A percentile compares a stretch with the other conserved stretches of the same genome.
Evolutionary conservation across 208 protist genomes (phyloP).

Genomic region (Leishmania major): DNA sequence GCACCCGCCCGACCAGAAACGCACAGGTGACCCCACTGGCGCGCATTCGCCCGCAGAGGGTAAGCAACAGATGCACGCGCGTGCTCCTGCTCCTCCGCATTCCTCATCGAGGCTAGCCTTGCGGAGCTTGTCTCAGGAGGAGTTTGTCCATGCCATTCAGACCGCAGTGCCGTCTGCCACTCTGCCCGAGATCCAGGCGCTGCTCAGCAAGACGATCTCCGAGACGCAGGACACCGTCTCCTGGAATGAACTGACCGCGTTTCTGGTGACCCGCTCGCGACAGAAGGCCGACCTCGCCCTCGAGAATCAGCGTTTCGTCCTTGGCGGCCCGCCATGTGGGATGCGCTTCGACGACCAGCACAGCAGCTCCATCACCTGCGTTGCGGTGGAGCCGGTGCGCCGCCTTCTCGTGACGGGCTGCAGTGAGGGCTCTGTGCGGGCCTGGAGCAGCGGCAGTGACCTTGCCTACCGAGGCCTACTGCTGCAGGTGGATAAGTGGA

Average conservation of each 20-base stretch:
- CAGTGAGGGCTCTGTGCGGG: conserved; percentile 72
- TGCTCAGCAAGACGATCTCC: conserved; percentile 78
- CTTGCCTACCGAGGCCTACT: conserved; percentile 64
- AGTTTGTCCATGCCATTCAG: conserved; percentile 32
- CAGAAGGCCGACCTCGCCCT: conserved; percentile 58
- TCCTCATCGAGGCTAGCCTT: background rate
- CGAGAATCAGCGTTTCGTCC: conserved; percentile 51
- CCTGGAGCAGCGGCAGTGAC: conserved; percentile 56
- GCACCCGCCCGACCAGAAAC: background rate
- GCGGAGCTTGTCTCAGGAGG: conserved; percentile 30
- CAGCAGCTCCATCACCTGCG: conserved; percentile 55
- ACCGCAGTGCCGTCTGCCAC: conserved; percentile 41
- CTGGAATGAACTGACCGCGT: conserved; percentile 84
- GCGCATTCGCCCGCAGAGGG: background rate
- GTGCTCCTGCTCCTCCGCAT: background rate
- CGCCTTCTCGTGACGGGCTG: conserved; percentile 68
- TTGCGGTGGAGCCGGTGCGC: conserved; percentile 37
- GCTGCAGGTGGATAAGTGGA: conserved; percentile 65
- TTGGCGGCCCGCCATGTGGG: conserved; percentile 36
- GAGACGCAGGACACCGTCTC: conserved; percentile 59
- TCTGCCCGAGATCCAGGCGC: conserved; percentile 47
- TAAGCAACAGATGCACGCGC: background rate
- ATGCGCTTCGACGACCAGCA: conserved; percentile 31
- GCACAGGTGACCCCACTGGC: background rate
- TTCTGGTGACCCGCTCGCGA: conserved; percentile 67